phyloP scores from a whole-genome alignment of 495 filamentous ascomycete genomes.

The Pyronema omphalodes region DNA sequence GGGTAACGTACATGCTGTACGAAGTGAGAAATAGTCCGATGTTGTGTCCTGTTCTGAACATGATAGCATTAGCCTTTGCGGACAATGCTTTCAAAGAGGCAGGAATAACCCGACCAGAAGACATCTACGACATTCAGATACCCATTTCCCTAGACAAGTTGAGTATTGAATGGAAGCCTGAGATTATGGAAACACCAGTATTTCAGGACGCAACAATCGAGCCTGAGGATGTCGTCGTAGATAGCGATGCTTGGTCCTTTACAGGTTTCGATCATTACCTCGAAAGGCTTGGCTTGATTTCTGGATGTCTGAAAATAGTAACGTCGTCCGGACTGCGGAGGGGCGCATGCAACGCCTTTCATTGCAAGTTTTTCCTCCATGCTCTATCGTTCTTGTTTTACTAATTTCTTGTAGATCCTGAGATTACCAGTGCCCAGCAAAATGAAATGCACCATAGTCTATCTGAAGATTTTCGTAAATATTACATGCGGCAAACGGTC shows the following conservation, averaged over 20 bases:
- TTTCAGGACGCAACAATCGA: background rate
- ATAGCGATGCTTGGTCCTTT: background rate
- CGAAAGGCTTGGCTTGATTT: background rate
- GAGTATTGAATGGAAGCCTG: constrained; percentile 4
- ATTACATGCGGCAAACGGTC: no score
- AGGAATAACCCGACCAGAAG: constrained; percentile 1
- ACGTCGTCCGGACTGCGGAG: background rate
- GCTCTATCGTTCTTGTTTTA: no score
- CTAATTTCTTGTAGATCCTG: no score
- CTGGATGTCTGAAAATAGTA: background rate
- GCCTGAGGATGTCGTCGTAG: no score
- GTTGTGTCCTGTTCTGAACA: background rate
- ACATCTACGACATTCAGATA: constrained; percentile 3
- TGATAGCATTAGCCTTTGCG: constrained; percentile 3
- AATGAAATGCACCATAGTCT: no score
- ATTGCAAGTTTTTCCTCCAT: no score
- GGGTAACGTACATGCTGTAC: constrained; percentile 1
- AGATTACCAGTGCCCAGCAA: no score
- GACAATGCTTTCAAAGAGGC: constrained; percentile 1
- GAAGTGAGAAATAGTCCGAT: background rate
- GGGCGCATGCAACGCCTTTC: background rate
- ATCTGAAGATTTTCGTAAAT: no score
- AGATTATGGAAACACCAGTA: constrained; percentile 3
- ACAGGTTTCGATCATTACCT: background rate
- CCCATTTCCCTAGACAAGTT: constrained; percentile 1